Percentiles rank a stretch among this genome's conserved stretches.
Evolutionary conservation across 1,284 basidiomycete genomes (phyloP).

Genomic region (Irpex sp.): DNA sequence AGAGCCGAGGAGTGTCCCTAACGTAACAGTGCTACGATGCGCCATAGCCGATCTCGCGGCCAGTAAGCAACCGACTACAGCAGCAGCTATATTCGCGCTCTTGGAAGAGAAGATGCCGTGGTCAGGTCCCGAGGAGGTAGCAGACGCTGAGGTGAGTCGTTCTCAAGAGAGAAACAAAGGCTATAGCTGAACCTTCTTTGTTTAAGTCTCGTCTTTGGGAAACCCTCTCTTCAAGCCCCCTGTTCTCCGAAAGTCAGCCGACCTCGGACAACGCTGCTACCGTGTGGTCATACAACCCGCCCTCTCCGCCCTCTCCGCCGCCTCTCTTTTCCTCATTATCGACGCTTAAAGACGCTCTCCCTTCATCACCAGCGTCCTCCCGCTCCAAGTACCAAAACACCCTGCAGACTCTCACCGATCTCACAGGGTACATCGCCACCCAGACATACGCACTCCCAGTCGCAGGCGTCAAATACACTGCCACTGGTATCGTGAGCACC

Average conservation of each 20-base stretch:
- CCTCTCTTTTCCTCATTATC: constrained; percentile 45
- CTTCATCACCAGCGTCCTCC: constrained; percentile 25
- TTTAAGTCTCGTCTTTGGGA: constrained; percentile 57
- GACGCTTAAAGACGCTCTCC: constrained; percentile 41
- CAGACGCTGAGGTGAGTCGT: constrained; percentile 46
- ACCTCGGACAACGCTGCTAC: constrained; percentile 23
- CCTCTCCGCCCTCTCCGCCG: constrained; percentile 35
- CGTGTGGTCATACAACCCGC: constrained; percentile 52
- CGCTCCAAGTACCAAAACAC: constrained; percentile 44
- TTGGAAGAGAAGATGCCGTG: constrained; percentile 55
- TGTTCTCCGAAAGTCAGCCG: constrained; percentile 35
- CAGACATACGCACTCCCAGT: constrained; percentile 48
- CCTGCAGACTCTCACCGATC: constrained; percentile 53
- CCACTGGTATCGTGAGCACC: constrained; percentile 21
- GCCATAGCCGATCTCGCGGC: constrained; percentile 47
- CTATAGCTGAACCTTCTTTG: background rate
- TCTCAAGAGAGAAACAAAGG: background rate
- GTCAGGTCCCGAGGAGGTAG: constrained; percentile 48
- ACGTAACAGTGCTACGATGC: constrained; percentile 57
- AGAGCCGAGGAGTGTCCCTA: constrained; percentile 37
- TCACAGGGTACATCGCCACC: constrained; percentile 65
- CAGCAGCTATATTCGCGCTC: constrained; percentile 54
- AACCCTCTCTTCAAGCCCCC: constrained; percentile 47
- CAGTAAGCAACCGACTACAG: constrained; percentile 41
- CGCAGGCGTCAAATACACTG: constrained; percentile 27